phyloP scores from a whole-genome alignment of 352 stramenopile genomes.

The Pythium graminicola region DNA sequence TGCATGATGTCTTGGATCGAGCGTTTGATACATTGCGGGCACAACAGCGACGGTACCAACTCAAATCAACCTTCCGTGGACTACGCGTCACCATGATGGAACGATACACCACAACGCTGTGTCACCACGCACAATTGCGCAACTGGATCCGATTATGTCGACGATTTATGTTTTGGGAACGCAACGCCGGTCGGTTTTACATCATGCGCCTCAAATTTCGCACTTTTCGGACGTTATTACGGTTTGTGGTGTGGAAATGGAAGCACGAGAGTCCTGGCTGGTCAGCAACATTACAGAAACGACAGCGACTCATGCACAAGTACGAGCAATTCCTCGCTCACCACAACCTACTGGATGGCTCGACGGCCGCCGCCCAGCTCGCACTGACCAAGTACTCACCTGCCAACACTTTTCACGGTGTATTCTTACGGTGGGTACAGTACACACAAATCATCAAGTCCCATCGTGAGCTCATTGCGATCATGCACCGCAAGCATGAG shows the following conservation, averaged over 20 bases:
- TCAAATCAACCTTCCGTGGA: conserved; percentile 24
- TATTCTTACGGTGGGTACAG: conserved; percentile 35
- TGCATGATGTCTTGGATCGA: conserved; percentile 32
- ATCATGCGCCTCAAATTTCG: conserved; percentile 25
- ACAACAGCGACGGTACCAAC: conserved; percentile 13
- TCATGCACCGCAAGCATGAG: conserved; percentile 15
- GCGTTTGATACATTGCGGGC: conserved; percentile 23
- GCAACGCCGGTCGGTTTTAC: conserved; percentile 25
- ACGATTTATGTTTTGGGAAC: conserved; percentile 24
- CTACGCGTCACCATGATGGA: conserved; percentile 23
- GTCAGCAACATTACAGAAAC: conserved; percentile 6
- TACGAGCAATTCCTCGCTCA: conserved; percentile 16
- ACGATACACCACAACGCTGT: conserved; percentile 22
- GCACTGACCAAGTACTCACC: conserved; percentile 25
- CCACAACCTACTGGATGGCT: conserved; percentile 18
- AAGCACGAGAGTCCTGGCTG: conserved; percentile 16
- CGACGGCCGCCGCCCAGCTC: conserved; percentile 12
- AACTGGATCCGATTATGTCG: conserved; percentile 28
- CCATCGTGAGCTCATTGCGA: conserved; percentile 7
- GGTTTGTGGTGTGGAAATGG: conserved; percentile 23
- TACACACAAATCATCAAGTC: conserved; percentile 24
- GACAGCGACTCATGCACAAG: conserved; percentile 18
- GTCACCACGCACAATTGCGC: conserved; percentile 26
- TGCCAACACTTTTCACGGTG: conserved; percentile 28
- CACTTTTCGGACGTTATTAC: conserved; percentile 22